Evolutionary conservation across 2,329 filamentous ascomycete species (phyloP), one percentile per base, ranked within the genome.

Genomic region (Venturia pyrina): DNA sequence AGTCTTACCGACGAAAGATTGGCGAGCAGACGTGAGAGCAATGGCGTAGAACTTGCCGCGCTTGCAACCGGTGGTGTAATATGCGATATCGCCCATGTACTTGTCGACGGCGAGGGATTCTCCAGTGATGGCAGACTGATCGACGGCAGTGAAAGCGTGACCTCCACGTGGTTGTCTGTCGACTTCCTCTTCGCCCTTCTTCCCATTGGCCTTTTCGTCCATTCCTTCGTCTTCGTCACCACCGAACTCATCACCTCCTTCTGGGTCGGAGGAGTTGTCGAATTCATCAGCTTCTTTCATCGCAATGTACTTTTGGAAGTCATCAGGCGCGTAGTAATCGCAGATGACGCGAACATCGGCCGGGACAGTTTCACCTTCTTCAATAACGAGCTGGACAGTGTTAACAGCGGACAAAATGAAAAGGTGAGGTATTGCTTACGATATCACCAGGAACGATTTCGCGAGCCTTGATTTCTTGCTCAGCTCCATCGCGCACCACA

Each of bases 1-100:
- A 71, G 88, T 91, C 76, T 85, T 86, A 79, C 89, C 89, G 76
- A 91, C 88, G 80, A 91, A 91, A 67, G 88, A 91, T 78, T 85
- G 83, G 74, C 83, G 85, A 66, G 89, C 89, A 68, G 86, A 85
- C 70, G 86, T 84, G 67, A 84, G 83, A 73, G 87, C 83, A 69
- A 91, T 82, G 72, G 82, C 87, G 76, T 88, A 91, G 68, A 87
- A 86, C 80, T 90, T 90, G 73, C 89, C 88, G 75, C 89, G 88
- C 84, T 91, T 91, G 82, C 89, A 91, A 72, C 89, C 88, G 69
- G 89, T 91, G 68, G 89, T 91, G 81, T 91, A 91, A 83, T 89
- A 91, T 74, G 88, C 82, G 68, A 83, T 80, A 73, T 91, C 89
- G 68, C 87, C 87, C 85, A 91, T 89, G 80, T 89, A 89, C 79